Conservation (phyloP, 352 stramenopile species). For the Phytopythium sindhum region DNA sequence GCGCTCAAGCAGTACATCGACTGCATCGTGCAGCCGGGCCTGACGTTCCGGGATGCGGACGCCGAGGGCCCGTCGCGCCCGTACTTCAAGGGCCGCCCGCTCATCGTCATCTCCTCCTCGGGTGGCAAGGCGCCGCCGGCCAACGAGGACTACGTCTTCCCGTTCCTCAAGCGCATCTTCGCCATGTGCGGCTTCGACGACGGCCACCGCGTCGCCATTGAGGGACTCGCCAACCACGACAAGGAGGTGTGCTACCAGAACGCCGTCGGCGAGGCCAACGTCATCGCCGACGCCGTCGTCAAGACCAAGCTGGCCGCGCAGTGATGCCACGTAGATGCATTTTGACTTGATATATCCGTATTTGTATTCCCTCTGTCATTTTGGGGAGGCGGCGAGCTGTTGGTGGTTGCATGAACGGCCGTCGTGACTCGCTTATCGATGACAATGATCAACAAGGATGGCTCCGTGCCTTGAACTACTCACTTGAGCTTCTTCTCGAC, state of each 20-base stretch:
- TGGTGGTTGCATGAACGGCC: background rate
- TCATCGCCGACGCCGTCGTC: slow-evolving; percentile 56
- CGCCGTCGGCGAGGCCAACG: slow-evolving; percentile 48
- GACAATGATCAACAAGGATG: background rate
- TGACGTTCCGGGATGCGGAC: slow-evolving; percentile 72
- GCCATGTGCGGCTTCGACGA: slow-evolving; percentile 75
- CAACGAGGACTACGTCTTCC: slow-evolving; percentile 66
- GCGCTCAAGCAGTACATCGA: slow-evolving; percentile 85
- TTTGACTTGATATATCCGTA: background rate
- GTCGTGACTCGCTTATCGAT: background rate
- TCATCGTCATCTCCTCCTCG: slow-evolving; percentile 78
- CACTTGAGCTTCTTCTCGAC: slow-evolving; percentile 15
- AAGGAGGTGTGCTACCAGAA: slow-evolving; percentile 63
- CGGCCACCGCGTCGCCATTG: slow-evolving; percentile 57
- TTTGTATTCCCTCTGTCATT: background rate
- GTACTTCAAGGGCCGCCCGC: slow-evolving; percentile 48
- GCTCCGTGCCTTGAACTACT: background rate
- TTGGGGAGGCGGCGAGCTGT: background rate
- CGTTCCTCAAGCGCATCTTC: slow-evolving; percentile 72
- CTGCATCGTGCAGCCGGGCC: slow-evolving; percentile 65
- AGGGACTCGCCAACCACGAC: slow-evolving; percentile 56
- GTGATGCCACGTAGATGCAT: background rate
- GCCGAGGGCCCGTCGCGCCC: slow-evolving; percentile 48
- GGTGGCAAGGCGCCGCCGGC: slow-evolving; percentile 53
- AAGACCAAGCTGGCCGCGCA: slow-evolving; percentile 8